Base-by-base conservation (phyloP, 495 filamentous ascomycete genomes). In the Staphylotrichum longicolle region DNA sequence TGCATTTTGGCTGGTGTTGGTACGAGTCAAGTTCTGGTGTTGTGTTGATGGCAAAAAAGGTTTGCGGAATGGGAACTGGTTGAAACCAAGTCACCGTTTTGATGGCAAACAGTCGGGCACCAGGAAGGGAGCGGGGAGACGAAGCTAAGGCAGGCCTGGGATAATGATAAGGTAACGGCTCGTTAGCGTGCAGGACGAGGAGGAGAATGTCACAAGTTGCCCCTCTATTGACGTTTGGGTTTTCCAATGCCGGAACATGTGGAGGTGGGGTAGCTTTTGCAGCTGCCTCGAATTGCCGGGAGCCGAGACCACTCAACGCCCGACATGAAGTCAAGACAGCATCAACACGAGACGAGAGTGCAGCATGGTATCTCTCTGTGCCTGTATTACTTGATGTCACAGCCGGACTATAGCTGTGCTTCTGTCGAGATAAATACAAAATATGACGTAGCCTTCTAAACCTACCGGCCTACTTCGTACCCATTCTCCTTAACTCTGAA, bases 1-100 rank as follows among this genome's bases (percentile, higher is more conserved):
- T 78, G 75, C 78, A 81, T 79, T 37, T 51, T 65, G 27, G 40
- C 41, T 33, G 15, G 47, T 58, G 30, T 58, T 34, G 37, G 57
- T 7, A 15, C 44, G 1, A 14, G 34, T 11, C 3, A 2, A 42
- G 12, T 12, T 50, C 47, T 12, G 39, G 14, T 9, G 11, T 35
- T 35, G 2, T 9, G 33, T 27, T 27, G 42, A 14, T 32, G 6
- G 32, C 35, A 27, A n/a, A 0, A 41, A 11, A 63, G 35, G 14
- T 54, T 40, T 27, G 37, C 10, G 15, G 15, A 30, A 11, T 27
- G 15, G 10, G 6, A 15, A 33, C 42, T 33, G 7, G 42, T 9
- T 30, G 37, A 42, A 54, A 51, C 10, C 5, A 7, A 47, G 20
- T 11, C 32, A 15, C 34, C 27, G 46, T 3, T 42, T 34, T 27